Conservation (phyloP, 2,329 filamentous ascomycete genomes). For the Cercospora berteroae region DNA sequence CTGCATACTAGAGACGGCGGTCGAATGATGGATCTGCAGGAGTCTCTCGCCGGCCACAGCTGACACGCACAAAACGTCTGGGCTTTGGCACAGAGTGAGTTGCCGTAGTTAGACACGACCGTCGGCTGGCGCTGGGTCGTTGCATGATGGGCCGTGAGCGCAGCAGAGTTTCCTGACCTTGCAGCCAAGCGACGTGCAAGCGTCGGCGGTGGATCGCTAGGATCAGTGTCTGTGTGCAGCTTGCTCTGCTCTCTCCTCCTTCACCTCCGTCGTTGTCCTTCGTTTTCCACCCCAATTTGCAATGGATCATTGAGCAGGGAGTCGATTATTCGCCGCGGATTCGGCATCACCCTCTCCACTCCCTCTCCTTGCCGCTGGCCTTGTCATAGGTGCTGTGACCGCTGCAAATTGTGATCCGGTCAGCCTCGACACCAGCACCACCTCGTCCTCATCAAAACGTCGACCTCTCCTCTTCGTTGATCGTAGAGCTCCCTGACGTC, state of each 20-base stretch:
- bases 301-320: slow-evolving; percentile 27
- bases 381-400: slow-evolving; percentile 16
- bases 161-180: slow-evolving; percentile 9
- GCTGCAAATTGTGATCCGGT: slow-evolving; percentile 29
- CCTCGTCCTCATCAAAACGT: slow-evolving; percentile 23
- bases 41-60: slow-evolving; percentile 8
- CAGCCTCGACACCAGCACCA: slow-evolving; percentile 21
- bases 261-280: slow-evolving; percentile 4
- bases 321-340: slow-evolving; percentile 25
- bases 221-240: slow-evolving; percentile 9
- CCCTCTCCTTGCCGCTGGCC: slow-evolving; percentile 24
- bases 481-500: slow-evolving; percentile 40
- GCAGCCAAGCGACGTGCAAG: slow-evolving; percentile 11
- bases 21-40: slow-evolving; percentile 15
- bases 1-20: slow-evolving; percentile 4
- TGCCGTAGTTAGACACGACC: slow-evolving; percentile 10
- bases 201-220: slow-evolving; percentile 9
- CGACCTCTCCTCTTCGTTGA: slow-evolving; percentile 45
- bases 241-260: neutral
- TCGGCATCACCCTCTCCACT: slow-evolving; percentile 23
- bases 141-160: slow-evolving; percentile 9
- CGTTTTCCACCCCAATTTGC: slow-evolving; percentile 18
- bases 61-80: slow-evolving; percentile 8
- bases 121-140: neutral
- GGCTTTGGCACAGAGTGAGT: slow-evolving; percentile 8